Evolutionary conservation across 441 rosid species (phyloP).

Genomic region (Erysimum cheiri): DNA sequence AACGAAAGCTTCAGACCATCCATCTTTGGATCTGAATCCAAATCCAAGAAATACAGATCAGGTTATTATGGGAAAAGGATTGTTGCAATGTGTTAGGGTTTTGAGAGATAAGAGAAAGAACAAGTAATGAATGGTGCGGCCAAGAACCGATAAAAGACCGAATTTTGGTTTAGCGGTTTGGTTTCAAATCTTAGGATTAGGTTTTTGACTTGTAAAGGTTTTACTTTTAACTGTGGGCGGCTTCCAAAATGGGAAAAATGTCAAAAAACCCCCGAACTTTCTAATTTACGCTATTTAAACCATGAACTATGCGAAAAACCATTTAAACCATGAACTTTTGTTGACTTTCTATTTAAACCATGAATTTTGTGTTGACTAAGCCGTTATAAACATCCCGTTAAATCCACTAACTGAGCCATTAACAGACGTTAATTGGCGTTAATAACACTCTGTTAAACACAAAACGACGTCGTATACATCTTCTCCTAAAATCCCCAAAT

Average conservation of each 20-base stretch:
- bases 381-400: no score
- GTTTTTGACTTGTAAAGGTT: constrained; percentile 15
- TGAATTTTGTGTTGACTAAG: no score
- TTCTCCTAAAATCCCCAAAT: no score
- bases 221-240: background rate
- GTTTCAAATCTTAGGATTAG: constrained; percentile 3
- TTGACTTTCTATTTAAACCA: no score
- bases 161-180: background rate
- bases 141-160: background rate
- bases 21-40: constrained; percentile 36
- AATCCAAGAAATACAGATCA: constrained; percentile 8
- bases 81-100: background rate
- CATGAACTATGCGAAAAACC: no score
- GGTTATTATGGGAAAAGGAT: background rate
- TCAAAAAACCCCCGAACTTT: no score
- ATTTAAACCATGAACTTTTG: no score
- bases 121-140: constrained; percentile 2
- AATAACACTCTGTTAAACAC: no score
- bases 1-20: constrained; percentile 53
- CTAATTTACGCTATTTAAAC: no score
- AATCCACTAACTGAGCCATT: no score
- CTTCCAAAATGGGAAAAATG: background rate
- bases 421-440: no score
- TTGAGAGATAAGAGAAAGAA: background rate
- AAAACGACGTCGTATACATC: no score